phyloP scores from a whole-genome alignment of 768 basidiomycete species.

The Baorangia bicolor region DNA sequence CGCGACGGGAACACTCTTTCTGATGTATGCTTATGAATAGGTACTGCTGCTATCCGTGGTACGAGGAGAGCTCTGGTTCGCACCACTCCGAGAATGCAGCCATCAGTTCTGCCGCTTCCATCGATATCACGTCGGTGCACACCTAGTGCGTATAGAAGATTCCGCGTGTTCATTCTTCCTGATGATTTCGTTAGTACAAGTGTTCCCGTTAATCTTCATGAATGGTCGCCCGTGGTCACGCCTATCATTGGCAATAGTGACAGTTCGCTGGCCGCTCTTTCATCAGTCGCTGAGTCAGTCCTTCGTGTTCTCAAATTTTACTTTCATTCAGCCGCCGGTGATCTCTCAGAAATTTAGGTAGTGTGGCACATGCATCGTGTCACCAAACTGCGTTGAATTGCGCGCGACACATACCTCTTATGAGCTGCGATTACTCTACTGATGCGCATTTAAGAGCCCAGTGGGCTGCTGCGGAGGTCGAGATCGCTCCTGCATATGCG shows the following conservation, averaged over 20 bases:
- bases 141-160: slow-evolving; percentile 8
- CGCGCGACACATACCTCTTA: not conserved
- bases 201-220: not conserved
- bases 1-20: not conserved
- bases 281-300: slow-evolving; percentile 13
- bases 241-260: not conserved
- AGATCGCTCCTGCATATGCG: not conserved
- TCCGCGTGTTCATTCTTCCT: not conserved
- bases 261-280: not conserved
- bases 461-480: not conserved
- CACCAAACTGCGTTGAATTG: not conserved
- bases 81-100: not conserved
- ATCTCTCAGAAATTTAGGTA: slow-evolving; percentile 4
- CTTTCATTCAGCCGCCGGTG: not conserved
- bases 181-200: slow-evolving; percentile 3
- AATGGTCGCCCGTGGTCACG: not conserved
- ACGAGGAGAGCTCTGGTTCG: not conserved
- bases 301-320: not conserved
- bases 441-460: not conserved
- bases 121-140: not conserved
- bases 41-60: not conserved
- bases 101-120: not conserved
- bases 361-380: not conserved
- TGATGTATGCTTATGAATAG: slow-evolving; percentile 8
- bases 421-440: not conserved